Conservation (phyloP, 352 stramenopile genomes). For the Phytophthora crassamura region DNA sequence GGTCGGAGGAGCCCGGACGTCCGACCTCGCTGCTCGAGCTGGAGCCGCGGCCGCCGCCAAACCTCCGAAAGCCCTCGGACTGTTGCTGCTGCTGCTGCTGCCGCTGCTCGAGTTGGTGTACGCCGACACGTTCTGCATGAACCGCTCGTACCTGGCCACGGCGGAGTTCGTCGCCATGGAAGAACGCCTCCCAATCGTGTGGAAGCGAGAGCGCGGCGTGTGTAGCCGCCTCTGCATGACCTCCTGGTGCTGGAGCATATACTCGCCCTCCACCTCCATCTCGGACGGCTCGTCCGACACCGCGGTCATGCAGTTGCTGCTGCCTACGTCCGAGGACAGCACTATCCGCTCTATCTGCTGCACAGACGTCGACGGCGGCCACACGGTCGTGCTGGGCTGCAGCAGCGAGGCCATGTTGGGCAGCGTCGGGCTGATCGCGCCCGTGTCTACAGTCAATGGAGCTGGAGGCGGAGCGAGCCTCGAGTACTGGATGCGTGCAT, state of each 20-base stretch:
- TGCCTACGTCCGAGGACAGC: not conserved
- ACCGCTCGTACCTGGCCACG: not conserved
- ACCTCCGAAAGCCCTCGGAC: too few species aligned
- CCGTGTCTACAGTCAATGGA: not conserved
- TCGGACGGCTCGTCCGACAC: not conserved
- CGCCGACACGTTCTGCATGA: not conserved
- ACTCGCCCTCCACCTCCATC: slow-evolving; percentile 2
- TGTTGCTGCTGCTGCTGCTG: not conserved
- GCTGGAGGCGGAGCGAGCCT: not conserved
- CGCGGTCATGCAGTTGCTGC: not conserved
- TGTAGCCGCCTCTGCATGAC: not conserved
- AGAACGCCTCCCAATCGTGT: not conserved
- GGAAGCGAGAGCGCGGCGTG: not conserved
- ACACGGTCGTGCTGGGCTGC: not conserved
- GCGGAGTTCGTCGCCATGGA: not conserved
- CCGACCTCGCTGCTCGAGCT: too few species aligned
- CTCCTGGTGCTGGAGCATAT: slow-evolving; percentile 1
- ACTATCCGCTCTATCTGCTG: too few species aligned
- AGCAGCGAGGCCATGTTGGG: not conserved
- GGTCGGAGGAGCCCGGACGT: too few species aligned
- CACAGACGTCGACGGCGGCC: not conserved
- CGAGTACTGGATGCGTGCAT: too few species aligned
- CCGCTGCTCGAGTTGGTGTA: slow-evolving; percentile 2
- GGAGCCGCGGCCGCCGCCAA: too few species aligned
- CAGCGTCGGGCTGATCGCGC: not conserved